phyloP scores from a whole-genome alignment of 1,284 basidiomycete genomes.

The Ganoderma boninense region DNA sequence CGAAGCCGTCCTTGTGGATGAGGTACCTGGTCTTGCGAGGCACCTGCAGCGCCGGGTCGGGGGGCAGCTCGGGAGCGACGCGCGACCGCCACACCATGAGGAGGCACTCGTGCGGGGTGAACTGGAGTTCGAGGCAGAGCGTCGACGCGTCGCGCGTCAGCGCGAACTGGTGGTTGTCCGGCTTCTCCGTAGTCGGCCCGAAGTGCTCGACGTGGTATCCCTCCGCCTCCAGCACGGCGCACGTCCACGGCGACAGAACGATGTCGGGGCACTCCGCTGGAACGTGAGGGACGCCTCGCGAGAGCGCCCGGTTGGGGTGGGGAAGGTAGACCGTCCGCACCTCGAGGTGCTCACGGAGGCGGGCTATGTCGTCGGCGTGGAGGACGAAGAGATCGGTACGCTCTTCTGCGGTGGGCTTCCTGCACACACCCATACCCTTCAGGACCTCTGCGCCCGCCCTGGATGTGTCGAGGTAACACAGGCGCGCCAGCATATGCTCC shows the following conservation, averaged over 20 bases:
- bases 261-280: neutral
- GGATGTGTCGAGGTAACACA: neutral
- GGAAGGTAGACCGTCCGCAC: neutral
- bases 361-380: neutral
- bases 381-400: neutral
- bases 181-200: neutral
- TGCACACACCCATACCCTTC: neutral
- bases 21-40: neutral
- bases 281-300: neutral
- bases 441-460: neutral
- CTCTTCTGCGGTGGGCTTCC: neutral
- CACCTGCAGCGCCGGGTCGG: neutral
- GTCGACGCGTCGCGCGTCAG: neutral
- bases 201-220: conserved; percentile 1
- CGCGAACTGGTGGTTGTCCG: neutral
- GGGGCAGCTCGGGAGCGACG: neutral
- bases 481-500: neutral
- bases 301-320: neutral
- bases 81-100: neutral
- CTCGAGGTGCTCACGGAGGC: neutral
- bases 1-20: neutral
- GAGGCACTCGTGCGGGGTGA: neutral
- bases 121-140: neutral
- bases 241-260: neutral
- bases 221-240: neutral